phyloP scores from a whole-genome alignment of 108 stramenopile species.

The Cyclotella distinguenda region DNA sequence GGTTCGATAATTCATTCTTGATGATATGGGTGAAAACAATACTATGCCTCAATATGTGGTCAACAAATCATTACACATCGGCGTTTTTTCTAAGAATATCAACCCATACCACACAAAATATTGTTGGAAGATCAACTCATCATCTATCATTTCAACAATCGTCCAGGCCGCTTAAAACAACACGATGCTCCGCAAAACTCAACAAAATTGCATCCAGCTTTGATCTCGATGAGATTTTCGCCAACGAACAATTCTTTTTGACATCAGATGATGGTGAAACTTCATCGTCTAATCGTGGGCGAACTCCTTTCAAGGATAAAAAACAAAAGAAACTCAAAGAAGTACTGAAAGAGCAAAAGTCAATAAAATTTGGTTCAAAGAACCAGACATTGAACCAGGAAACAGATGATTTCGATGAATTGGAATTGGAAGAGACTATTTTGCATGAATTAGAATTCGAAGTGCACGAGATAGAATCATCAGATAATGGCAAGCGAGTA shows the following conservation, averaged over 20 bases:
- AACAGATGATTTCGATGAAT: neutral
- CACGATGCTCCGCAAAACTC: conserved; percentile 30
- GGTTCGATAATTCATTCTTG: too few species aligned
- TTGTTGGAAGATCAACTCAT: too few species aligned
- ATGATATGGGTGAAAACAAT: too few species aligned
- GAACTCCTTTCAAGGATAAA: conserved; percentile 18
- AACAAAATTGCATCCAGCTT: conserved; percentile 41
- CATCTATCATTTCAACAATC: neutral
- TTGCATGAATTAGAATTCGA: conserved; percentile 21
- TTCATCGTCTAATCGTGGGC: neutral
- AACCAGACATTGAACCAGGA: neutral
- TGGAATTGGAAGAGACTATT: conserved; percentile 10
- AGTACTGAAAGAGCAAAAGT: conserved; percentile 27
- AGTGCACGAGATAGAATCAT: conserved; percentile 11
- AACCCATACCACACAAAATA: too few species aligned
- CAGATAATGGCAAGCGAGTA: conserved; percentile 31
- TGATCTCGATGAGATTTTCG: conserved; percentile 40
- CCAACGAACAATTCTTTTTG: conserved; percentile 33
- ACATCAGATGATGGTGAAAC: neutral
- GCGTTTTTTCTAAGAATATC: too few species aligned
- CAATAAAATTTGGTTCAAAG: neutral
- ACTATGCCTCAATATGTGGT: too few species aligned
- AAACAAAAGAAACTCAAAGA: conserved; percentile 37
- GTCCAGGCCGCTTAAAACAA: neutral
- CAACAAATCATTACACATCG: too few species aligned